Conservation (phyloP, 768 basidiomycete species). For the Strobilomyces echinocephalus region DNA sequence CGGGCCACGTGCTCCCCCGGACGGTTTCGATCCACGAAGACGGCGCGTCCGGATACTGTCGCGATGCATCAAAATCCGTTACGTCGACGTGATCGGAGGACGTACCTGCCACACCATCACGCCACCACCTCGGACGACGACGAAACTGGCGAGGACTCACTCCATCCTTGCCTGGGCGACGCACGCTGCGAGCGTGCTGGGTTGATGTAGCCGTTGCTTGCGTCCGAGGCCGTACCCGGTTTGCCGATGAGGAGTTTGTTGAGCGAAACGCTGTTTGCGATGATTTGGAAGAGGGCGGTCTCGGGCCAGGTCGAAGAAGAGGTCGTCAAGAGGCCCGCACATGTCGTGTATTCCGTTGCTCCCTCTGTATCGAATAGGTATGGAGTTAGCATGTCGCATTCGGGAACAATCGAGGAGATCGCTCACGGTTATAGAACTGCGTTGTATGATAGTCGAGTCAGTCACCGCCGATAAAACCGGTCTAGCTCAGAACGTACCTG, state of each 20-base stretch:
- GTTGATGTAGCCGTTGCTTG: constrained; percentile 53
- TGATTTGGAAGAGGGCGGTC: constrained; percentile 52
- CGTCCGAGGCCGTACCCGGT: constrained; percentile 39
- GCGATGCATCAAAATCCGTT: neutral
- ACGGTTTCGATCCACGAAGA: constrained; percentile 39
- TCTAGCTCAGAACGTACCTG: constrained; percentile 27
- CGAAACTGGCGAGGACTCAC: constrained; percentile 34
- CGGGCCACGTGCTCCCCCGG: constrained; percentile 35
- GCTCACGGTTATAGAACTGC: constrained; percentile 31
- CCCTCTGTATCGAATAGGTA: constrained; percentile 42
- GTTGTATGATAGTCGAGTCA: neutral
- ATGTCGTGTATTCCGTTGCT: constrained; percentile 58
- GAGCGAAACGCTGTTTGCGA: constrained; percentile 41
- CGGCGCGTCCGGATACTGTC: constrained; percentile 36
- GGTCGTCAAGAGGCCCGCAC: constrained; percentile 49
- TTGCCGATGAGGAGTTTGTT: constrained; percentile 57
- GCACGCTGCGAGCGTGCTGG: constrained; percentile 56
- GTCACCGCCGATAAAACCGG: neutral
- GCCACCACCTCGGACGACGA: constrained; percentile 23
- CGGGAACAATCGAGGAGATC: neutral
- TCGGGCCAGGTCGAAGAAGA: constrained; percentile 61
- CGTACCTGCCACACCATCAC: constrained; percentile 44
- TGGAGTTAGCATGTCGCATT: neutral
- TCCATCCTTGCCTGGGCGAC: constrained; percentile 68
- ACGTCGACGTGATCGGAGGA: neutral